Evolutionary conservation across 176 grass and related monocot species (phyloP).

Genomic region (Aegilops tauschii): DNA sequence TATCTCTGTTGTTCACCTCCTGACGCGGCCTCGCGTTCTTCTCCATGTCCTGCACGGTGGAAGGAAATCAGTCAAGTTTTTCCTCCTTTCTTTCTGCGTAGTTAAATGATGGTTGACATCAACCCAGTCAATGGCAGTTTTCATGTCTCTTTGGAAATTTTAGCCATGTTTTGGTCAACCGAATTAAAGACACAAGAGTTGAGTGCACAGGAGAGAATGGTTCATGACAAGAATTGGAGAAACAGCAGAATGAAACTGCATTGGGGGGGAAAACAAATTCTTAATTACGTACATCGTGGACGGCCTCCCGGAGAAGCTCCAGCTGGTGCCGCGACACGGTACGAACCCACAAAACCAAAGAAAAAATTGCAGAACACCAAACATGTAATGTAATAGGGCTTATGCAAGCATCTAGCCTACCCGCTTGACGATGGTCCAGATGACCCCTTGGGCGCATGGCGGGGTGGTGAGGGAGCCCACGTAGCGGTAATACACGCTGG

Average conservation of each 20-base stretch:
- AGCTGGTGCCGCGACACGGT: constrained; percentile 60
- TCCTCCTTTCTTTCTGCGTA: too few relatives aligned
- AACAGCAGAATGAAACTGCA: too few relatives aligned
- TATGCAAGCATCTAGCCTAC: too few relatives aligned
- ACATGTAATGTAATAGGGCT: too few relatives aligned
- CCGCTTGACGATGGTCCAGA: background rate
- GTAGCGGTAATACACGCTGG: constrained; percentile 69
- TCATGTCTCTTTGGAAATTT: too few relatives aligned
- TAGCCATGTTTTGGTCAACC: too few relatives aligned
- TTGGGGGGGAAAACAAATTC: background rate
- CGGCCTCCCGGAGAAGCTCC: constrained; percentile 55
- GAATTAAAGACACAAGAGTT: too few relatives aligned
- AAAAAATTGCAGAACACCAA: background rate
- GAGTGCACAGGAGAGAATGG: background rate
- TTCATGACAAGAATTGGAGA: background rate
- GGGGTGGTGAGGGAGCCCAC: constrained; percentile 50
- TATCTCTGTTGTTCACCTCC: constrained; percentile 34
- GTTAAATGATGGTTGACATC: too few relatives aligned
- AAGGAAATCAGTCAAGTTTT: background rate
- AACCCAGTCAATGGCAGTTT: too few relatives aligned
- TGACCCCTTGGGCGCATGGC: background rate
- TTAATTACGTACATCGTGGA: constrained; percentile 50
- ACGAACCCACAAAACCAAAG: constrained; percentile 35
- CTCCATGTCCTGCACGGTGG: constrained; percentile 33
- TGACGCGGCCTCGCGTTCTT: constrained; percentile 72